phyloP scores from a whole-genome alignment of 345 rosid species.

The Eucalyptus cloeziana region DNA sequence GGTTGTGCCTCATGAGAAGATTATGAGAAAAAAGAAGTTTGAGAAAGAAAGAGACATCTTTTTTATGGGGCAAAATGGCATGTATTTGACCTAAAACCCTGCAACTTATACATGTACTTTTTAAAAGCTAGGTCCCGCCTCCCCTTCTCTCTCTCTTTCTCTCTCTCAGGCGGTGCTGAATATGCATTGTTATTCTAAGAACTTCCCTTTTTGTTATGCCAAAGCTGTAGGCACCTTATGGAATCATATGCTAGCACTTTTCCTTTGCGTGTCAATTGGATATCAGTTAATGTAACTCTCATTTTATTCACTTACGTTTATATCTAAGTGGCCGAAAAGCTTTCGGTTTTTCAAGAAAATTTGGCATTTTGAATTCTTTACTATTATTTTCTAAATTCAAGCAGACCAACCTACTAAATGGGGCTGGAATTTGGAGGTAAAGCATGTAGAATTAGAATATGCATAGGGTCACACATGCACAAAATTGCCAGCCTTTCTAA shows the following conservation, averaged over 20 bases:
- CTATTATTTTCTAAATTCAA: background rate
- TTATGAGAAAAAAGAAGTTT: background rate
- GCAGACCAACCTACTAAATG: background rate
- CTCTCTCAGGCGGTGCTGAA: background rate
- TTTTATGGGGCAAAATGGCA: slow-evolving; percentile 37
- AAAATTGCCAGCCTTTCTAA: background rate
- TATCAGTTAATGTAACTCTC: background rate
- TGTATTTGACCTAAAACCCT: slow-evolving; percentile 28
- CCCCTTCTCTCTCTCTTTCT: background rate
- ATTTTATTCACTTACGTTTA: background rate
- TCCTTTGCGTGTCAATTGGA: background rate
- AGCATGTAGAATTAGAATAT: background rate
- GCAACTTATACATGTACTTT: slow-evolving; percentile 29
- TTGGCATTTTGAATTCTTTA: background rate
- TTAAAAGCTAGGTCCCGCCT: slow-evolving; percentile 32
- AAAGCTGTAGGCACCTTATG: background rate
- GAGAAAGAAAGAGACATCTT: slow-evolving; percentile 1
- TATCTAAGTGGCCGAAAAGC: background rate
- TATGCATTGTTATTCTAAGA: background rate
- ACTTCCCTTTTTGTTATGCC: background rate
- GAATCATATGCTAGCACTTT: background rate
- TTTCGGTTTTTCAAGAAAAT: background rate
- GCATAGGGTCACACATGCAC: background rate
- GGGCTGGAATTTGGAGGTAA: background rate
- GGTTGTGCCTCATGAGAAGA: slow-evolving; percentile 4